Evolutionary conservation across 73 alveolate genomes (phyloP).

Genomic region (Tetrahymena malaccensis): DNA sequence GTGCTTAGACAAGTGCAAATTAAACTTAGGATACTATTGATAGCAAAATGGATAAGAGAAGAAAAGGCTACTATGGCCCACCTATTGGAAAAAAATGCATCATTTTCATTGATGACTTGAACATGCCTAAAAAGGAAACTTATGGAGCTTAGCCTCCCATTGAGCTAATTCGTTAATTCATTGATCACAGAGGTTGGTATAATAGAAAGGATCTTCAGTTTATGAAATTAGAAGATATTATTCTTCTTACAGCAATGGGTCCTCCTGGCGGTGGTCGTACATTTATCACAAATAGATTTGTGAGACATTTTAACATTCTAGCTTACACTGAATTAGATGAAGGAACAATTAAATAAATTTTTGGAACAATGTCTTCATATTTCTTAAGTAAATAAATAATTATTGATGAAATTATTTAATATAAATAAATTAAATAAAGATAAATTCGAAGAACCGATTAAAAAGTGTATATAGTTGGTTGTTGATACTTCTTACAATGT

Average conservation of each 20-base stretch:
- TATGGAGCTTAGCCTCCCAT: conserved; percentile 99
- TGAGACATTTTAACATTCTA: conserved; percentile 87
- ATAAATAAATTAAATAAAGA: neutral
- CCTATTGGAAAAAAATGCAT: conserved; percentile 93
- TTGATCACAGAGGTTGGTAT: conserved; percentile 99
- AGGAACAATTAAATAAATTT: conserved; percentile 1
- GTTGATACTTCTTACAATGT: conserved; percentile 50
- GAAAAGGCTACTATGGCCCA: conserved; percentile 96
- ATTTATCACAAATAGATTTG: conserved; percentile 87
- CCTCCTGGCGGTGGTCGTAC: conserved; percentile 99
- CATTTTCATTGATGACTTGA: conserved; percentile 96
- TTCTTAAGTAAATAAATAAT: neutral
- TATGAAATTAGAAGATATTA: conserved; percentile 93
- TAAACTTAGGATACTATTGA: conserved; percentile 80
- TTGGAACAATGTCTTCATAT: neutral
- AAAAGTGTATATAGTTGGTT: conserved; percentile 25
- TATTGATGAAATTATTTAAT: conserved; percentile 41
- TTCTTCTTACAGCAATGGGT: conserved; percentile 97
- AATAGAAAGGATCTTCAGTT: conserved; percentile 90
- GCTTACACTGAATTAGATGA: conserved; percentile 78
- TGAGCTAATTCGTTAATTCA: conserved; percentile 96
- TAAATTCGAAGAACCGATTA: conserved; percentile 51
- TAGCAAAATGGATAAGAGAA: conserved; percentile 94
- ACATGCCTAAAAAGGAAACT: conserved; percentile 98
- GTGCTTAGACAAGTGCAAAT: conserved; percentile 94